Conservation (phyloP, 169 alveolate species). For the Plasmodium reichenowi region DNA sequence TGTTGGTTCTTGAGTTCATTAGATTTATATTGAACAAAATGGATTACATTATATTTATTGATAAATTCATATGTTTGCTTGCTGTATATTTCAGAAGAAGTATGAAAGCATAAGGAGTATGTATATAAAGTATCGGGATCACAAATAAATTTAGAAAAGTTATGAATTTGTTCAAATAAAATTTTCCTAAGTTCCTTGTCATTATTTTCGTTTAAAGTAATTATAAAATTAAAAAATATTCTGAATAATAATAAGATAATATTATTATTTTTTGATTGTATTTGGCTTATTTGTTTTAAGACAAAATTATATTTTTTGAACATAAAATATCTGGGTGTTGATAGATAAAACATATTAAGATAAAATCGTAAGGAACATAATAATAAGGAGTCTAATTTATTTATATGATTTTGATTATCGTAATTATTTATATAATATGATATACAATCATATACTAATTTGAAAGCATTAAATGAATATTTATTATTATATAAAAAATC, state of each 20-base stretch:
- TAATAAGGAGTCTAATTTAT: conserved; percentile 36
- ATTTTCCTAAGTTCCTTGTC: conserved; percentile 47
- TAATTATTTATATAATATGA: conserved; percentile 41
- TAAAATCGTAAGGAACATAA: conserved; percentile 59
- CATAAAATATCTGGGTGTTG: conserved; percentile 70
- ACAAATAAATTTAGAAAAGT: conserved; percentile 10
- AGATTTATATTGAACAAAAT: conserved; percentile 38
- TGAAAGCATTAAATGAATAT: conserved; percentile 45
- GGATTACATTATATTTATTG: conserved; percentile 22
- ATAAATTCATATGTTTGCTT: conserved; percentile 49
- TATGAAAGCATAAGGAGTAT: conserved; percentile 41
- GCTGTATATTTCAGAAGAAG: conserved; percentile 20
- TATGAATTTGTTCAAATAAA: conserved; percentile 34
- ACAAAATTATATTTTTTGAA: conserved; percentile 40
- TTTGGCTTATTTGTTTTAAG: conserved; percentile 20
- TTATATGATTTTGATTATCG: conserved; percentile 12
- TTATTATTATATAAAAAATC: conserved; percentile 60
- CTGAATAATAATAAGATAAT: conserved; percentile 26
- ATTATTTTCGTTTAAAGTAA: conserved; percentile 38
- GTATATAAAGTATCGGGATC: conserved; percentile 31
- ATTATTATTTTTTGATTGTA: conserved; percentile 44
- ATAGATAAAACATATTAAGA: conserved; percentile 48
- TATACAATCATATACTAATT: conserved; percentile 59
- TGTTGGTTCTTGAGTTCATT: conserved; percentile 6
- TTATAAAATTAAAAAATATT: conserved; percentile 53